phyloP scores from a whole-genome alignment of 495 filamentous ascomycete genomes.

The Lepraria neglecta region DNA sequence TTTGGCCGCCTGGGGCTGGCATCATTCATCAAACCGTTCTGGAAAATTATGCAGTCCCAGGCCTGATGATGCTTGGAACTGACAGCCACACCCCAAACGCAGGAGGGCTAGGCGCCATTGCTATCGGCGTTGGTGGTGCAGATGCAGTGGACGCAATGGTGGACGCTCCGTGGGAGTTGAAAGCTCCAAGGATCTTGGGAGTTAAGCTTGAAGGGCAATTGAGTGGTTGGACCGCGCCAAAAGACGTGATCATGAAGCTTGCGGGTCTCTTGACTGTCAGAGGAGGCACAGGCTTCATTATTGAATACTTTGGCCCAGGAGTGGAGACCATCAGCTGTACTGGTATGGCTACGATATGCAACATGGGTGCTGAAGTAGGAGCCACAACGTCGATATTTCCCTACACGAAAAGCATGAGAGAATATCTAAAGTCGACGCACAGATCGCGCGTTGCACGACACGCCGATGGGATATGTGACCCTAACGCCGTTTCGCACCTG shows the following conservation, averaged over 20 bases:
- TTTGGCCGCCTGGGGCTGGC: constrained; percentile 97
- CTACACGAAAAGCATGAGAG: constrained; percentile 60
- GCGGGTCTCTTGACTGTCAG: constrained; percentile 88
- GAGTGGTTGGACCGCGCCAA: constrained; percentile 85
- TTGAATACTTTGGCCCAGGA: constrained; percentile 89
- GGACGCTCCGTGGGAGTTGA: constrained; percentile 94
- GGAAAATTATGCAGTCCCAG: constrained; percentile 96
- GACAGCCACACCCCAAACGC: constrained; percentile 98
- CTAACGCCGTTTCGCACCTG: too few relatives aligned
- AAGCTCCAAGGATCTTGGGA: constrained; percentile 84
- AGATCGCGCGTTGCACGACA: constrained; percentile 63
- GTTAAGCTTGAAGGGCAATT: constrained; percentile 79
- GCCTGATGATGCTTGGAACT: constrained; percentile 98
- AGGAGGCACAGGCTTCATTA: constrained; percentile 87
- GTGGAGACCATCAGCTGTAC: constrained; percentile 85
- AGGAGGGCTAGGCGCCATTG: constrained; percentile 86
- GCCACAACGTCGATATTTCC: constrained; percentile 95
- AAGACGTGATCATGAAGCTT: constrained; percentile 87
- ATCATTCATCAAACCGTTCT: constrained; percentile 98
- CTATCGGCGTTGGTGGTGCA: constrained; percentile 94
- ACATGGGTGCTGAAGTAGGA: constrained; percentile 92
- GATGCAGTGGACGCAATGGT: constrained; percentile 97
- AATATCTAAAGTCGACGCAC: constrained; percentile 79
- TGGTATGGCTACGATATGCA: constrained; percentile 86
- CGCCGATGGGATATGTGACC: constrained; percentile 36